Evolutionary conservation across 306 rosid species (phyloP).

Genomic region (Carpinus viminea): DNA sequence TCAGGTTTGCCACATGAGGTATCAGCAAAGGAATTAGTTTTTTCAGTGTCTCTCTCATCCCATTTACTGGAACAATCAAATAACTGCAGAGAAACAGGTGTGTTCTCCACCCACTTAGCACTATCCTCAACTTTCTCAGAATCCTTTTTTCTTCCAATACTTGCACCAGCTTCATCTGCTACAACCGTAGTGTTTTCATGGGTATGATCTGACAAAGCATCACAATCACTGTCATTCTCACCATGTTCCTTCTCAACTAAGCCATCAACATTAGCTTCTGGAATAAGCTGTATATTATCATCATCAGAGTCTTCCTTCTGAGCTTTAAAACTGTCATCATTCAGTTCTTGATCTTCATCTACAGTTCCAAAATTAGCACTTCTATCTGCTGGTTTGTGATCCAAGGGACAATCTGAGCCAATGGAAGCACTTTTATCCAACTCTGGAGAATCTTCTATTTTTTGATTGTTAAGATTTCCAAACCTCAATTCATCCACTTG

Average conservation of each 20-base stretch:
- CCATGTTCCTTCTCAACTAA: neutral
- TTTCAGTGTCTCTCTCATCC: neutral
- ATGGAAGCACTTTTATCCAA: neutral
- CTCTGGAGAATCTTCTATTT: neutral
- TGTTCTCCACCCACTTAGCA: neutral
- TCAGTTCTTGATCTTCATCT: neutral
- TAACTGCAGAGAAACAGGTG: neutral
- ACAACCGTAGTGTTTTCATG: neutral
- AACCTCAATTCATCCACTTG: neutral
- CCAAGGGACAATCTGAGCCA: neutral
- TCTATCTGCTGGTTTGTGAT: neutral
- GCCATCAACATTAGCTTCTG: neutral
- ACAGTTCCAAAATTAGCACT: neutral
- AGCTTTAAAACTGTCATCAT: neutral
- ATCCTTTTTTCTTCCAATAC: neutral
- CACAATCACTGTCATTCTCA: neutral
- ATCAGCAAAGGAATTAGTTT: neutral
- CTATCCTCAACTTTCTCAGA: neutral
- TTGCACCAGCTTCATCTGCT: neutral
- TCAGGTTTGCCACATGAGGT: conserved; percentile 7
- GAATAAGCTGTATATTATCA: neutral
- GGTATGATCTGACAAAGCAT: neutral
- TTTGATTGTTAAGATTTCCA: conserved; percentile 2
- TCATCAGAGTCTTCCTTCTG: neutral
- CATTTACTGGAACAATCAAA: neutral